A percentile compares a stretch with the other conserved stretches of the same genome.
phyloP scores from a whole-genome alignment of 2,329 filamentous ascomycete genomes.

The Beauveria australis region DNA sequence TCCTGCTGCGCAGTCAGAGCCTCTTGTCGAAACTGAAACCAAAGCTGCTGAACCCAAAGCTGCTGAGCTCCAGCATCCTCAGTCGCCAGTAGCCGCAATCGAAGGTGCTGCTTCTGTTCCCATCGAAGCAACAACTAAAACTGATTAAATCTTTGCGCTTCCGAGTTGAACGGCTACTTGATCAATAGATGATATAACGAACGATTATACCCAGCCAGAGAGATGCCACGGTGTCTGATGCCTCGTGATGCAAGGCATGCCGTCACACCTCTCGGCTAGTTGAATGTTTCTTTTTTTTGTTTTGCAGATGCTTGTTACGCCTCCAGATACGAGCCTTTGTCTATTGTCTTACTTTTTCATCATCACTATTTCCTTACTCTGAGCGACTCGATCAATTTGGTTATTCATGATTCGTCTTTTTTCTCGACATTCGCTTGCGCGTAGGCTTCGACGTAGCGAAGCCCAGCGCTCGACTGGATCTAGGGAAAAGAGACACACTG shows the following conservation, averaged over 20 bases:
- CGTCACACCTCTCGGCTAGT: background rate
- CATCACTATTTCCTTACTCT: background rate
- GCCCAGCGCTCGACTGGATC: background rate
- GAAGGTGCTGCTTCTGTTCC: background rate
- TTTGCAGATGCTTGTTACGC: background rate
- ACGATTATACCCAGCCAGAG: conserved; percentile 2
- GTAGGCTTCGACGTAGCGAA: background rate
- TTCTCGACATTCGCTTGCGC: background rate
- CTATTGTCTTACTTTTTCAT: background rate
- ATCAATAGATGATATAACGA: conserved; percentile 5
- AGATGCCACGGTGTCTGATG: background rate
- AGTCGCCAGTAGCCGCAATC: background rate
- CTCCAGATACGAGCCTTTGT: background rate
- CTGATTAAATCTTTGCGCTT: background rate
- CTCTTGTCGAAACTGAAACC: background rate
- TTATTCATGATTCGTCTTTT: background rate
- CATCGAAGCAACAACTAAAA: background rate
- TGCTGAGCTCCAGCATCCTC: background rate
- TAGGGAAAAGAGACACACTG: background rate
- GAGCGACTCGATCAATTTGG: background rate
- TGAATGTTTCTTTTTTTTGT: conserved; percentile 2
- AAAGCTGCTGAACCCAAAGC: background rate
- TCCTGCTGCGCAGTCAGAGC: background rate
- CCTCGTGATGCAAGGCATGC: background rate
- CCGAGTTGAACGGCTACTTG: background rate